Evolutionary conservation across 148 eudicot genomes (phyloP).

Genomic region (Silene conica): DNA sequence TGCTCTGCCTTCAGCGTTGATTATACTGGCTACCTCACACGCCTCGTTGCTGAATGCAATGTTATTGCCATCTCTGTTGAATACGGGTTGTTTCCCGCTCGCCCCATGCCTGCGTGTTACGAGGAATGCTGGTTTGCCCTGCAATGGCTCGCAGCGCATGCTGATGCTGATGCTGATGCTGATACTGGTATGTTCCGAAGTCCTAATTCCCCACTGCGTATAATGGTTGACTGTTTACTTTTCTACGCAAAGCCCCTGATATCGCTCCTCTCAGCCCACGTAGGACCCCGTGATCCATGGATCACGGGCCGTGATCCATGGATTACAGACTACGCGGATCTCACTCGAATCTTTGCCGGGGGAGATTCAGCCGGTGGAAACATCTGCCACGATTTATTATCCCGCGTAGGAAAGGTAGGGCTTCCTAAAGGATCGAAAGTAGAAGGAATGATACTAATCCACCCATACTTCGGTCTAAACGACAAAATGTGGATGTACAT

Average conservation of each 20-base stretch:
- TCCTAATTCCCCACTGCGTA: too few relatives aligned
- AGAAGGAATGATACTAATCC: slow-evolving; percentile 26
- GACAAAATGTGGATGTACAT: slow-evolving; percentile 39
- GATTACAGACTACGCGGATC: slow-evolving; percentile 29
- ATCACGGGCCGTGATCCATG: slow-evolving; percentile 19
- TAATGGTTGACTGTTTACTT: too few relatives aligned
- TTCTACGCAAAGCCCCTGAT: too few relatives aligned
- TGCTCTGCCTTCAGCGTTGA: slow-evolving; percentile 22
- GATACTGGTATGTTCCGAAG: background rate
- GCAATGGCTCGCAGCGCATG: slow-evolving; percentile 19
- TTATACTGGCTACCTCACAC: slow-evolving; percentile 16
- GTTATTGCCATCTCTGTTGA: slow-evolving; percentile 26
- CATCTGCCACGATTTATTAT: slow-evolving; percentile 25
- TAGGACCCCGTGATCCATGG: slow-evolving; percentile 21
- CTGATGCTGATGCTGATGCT: background rate
- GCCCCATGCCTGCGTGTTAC: slow-evolving; percentile 21
- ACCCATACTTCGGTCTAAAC: slow-evolving; percentile 28
- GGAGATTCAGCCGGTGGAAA: slow-evolving; percentile 54
- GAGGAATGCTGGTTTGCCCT: slow-evolving; percentile 30
- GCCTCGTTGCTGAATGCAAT: slow-evolving; percentile 20
- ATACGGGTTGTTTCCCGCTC: slow-evolving; percentile 21
- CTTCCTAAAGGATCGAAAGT: slow-evolving; percentile 12
- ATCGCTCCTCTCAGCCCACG: background rate
- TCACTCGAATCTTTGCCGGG: slow-evolving; percentile 26
- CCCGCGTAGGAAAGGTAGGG: slow-evolving; percentile 15